These are phyloP conservation scores for Geotrichum phurueaensis DNA, from an alignment of 1,139 yeast species.

Conservation along the genomic window DNA sequence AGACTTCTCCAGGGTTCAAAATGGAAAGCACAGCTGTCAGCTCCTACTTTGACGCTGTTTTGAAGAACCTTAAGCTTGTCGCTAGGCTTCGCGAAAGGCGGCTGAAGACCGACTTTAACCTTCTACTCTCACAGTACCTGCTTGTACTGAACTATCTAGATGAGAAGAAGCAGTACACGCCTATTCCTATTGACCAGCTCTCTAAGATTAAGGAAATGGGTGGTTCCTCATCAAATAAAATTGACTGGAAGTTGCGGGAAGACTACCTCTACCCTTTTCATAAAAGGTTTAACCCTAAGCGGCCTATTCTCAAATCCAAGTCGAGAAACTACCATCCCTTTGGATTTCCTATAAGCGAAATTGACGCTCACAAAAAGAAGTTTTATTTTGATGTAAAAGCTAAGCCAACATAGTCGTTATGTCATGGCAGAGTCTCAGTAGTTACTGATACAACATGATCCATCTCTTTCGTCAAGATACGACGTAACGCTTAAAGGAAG, in stretches of 20 bases:
- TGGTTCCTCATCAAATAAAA: background rate
- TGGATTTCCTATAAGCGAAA: conserved; percentile 11
- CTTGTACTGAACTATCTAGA: background rate
- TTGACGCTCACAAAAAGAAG: conserved; percentile 1
- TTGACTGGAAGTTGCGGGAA: conserved; percentile 11
- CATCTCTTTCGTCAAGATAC: too few relatives aligned
- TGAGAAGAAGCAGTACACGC: background rate
- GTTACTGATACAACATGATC: too few relatives aligned
- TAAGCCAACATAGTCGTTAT: background rate
- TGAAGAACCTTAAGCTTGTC: background rate
- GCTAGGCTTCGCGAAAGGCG: background rate
- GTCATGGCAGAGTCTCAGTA: too few relatives aligned
- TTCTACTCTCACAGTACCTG: background rate
- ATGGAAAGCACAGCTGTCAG: background rate
- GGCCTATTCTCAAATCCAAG: conserved; percentile 8
- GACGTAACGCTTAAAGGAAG: too few relatives aligned
- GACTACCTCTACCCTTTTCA: conserved; percentile 13
- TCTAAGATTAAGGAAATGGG: background rate
- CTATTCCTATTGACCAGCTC: background rate
- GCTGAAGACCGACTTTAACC: background rate
- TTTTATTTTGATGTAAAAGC: background rate
- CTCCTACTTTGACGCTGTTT: background rate
- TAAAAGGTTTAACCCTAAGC: conserved; percentile 7
- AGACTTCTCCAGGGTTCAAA: background rate
- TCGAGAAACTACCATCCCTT: conserved; percentile 14